Evolutionary conservation across 495 filamentous ascomycete species (phyloP), one percentile per base, ranked within the genome.

Genomic region (Penicillium longicatenatum): DNA sequence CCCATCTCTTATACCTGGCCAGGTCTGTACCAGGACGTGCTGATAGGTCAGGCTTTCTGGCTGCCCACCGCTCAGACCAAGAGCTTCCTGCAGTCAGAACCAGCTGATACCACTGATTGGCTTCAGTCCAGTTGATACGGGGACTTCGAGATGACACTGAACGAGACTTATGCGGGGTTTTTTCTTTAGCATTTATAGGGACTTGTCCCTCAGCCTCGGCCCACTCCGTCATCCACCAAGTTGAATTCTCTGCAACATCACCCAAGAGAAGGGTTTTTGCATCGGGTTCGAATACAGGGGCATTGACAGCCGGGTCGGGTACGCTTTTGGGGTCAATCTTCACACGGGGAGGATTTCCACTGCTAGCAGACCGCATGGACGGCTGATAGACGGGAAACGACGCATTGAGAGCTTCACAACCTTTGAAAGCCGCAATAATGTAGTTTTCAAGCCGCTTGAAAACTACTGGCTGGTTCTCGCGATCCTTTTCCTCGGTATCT

Each of bases 361-460:
- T 66, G 50, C 66, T 68, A 4, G 69, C 61, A 24, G 65, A 50
- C 56, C 64, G 66, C 44, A 65, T 37, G 9, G 63, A 49, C 10
- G 48, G 64, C 30, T 68, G 72, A 31, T 65, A 63, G 0, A 70
- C 71, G 12, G 61, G 74, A 59, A 95, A 95, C 2, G 90, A 90
- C 37, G 71, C 72, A 65, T 96, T 95, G 9, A 97, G 72, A 66
- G 82, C 86, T 30, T 88, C 81, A 63, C 84, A 86, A 11, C 84
- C 82, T 46, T 82, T 85, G 63, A 96, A 90, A 51, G 83, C 84
- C 19, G 65, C 65, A 24, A 86, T 73, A 30, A 96, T 81, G 65
- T 92, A 91, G 52, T 90, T 88, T 70, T 96, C 92, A 45, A 96
- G 66, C 20, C 75, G 79, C 55, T 81, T 82, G 65, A 97, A 96